Evolutionary conservation across 1,284 basidiomycete genomes (phyloP).

Genomic region (Coniophora puteana): DNA sequence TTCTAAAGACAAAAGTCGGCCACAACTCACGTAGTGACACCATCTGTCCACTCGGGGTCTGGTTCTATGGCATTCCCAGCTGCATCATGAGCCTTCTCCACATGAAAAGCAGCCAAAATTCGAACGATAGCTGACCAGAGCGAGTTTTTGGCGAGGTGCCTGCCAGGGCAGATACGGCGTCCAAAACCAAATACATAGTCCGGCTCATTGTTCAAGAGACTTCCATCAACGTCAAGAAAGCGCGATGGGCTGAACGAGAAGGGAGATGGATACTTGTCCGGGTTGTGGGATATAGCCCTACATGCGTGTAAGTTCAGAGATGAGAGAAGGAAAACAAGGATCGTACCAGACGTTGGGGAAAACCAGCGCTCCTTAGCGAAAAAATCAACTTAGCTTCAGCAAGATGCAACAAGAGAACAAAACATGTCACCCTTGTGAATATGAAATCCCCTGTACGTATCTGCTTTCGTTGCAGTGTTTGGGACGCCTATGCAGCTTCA

Average conservation of each 20-base stretch:
- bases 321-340: neutral
- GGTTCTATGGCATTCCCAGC: conserved; percentile 13
- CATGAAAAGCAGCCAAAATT: conserved; percentile 14
- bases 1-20: too few species aligned
- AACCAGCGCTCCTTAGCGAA: conserved; percentile 14
- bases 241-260: conserved; percentile 20
- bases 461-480: conserved; percentile 18
- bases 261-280: conserved; percentile 22
- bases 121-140: conserved; percentile 13
- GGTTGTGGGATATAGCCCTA: conserved; percentile 20
- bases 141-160: conserved; percentile 15
- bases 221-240: conserved; percentile 14
- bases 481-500: conserved; percentile 15
- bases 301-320: neutral
- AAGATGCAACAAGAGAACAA: neutral
- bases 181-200: conserved; percentile 20
- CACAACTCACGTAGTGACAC: conserved; percentile 5
- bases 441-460: conserved; percentile 19
- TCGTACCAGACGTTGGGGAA: conserved; percentile 20
- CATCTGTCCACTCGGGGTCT: conserved; percentile 4
- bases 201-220: conserved; percentile 11
- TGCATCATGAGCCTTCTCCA: conserved; percentile 11
- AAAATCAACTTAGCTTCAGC: too few species aligned
- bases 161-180: too few species aligned
- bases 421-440: conserved; percentile 23